phyloP scores from a whole-genome alignment of 306 rosid species.

The Ochetophila trinervis region DNA sequence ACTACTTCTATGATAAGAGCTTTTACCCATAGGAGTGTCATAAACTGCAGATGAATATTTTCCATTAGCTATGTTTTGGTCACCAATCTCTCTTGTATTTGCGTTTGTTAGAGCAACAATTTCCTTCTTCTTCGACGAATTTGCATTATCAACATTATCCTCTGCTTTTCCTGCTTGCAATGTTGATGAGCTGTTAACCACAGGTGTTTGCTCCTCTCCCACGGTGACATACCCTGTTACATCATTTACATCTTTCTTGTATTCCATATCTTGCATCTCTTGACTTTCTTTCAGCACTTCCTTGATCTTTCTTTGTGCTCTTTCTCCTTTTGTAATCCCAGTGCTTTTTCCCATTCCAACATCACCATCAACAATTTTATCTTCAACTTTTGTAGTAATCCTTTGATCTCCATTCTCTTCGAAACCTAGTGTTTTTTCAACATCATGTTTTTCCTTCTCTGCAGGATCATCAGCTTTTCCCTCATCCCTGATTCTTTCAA shows the following conservation, averaged over 20 bases:
- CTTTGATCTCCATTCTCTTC: constrained; percentile 10
- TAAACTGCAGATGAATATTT: constrained; percentile 12
- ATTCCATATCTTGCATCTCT: background rate
- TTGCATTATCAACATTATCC: background rate
- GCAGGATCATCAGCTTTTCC: constrained; percentile 25
- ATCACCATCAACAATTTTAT: background rate
- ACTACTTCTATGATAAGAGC: background rate
- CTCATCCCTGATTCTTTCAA: constrained; percentile 53
- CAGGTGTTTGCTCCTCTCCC: constrained; percentile 14
- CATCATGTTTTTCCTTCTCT: constrained; percentile 1
- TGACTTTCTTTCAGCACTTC: background rate
- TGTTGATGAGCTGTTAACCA: background rate
- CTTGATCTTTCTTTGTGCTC: background rate
- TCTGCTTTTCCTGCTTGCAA: background rate
- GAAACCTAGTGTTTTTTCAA: constrained; percentile 1
- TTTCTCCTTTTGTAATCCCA: background rate
- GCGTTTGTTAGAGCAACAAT: background rate
- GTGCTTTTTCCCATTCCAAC: background rate
- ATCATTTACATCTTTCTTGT: background rate
- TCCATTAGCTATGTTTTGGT: constrained; percentile 13
- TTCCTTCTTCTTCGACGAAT: constrained; percentile 1
- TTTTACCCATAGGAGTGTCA: constrained; percentile 33
- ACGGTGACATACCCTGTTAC: background rate
- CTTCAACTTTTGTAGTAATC: constrained; percentile 7
- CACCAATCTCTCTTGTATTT: constrained; percentile 25